Evolutionary conservation across 345 rosid genomes (phyloP), one percentile per base, ranked within the genome.

Genomic region (Gossypium ekmanianum): DNA sequence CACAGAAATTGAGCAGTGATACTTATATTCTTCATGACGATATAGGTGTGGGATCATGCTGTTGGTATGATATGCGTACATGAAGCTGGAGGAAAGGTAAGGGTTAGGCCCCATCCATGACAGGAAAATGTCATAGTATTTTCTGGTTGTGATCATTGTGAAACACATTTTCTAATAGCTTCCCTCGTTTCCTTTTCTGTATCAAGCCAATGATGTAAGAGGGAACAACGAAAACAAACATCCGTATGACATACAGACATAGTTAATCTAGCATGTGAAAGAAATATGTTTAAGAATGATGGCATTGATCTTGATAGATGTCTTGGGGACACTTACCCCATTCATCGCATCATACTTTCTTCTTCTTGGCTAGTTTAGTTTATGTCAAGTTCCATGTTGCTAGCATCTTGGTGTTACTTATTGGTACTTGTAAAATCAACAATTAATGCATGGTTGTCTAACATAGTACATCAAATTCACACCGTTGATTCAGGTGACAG

Each of bases 11-110:
- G 7, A 44, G 69, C 58, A 9, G 48, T 56, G 34, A 54, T 34
- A 79, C 75, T 62, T 16, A 27, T 73, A 3, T 39, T 75, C 61
- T 76, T 27, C 52, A 55, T 72, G 43, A 67, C 56, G 29, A 47
- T 76, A 61, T 78, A 94, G 98, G 83, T 88, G 54, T 94, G 98
- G 98, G 97, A 94, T 84, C 98, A 92, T 87, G 97, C 97, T 81
- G 97, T 89, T 81, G 97, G 98, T 51, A 73, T 88, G 74, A 85
- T 94, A 78, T 94, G 98, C 4, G 94, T 91, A 56, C 88, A 78
- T 75, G 98, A 94, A 87, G 97, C 98, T 0, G 97, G 94, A 71
- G 98, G 98, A 79, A 94, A 83, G 94, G 98, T 67, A 67, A 67
- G 34, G 7, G 29, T 22, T 67, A 67, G 27, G 22, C 29, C 14